These are phyloP conservation scores for Chenopodium quinoa DNA, from an alignment of 148 eudicot genomes.

Conservation along the genomic window DNA sequence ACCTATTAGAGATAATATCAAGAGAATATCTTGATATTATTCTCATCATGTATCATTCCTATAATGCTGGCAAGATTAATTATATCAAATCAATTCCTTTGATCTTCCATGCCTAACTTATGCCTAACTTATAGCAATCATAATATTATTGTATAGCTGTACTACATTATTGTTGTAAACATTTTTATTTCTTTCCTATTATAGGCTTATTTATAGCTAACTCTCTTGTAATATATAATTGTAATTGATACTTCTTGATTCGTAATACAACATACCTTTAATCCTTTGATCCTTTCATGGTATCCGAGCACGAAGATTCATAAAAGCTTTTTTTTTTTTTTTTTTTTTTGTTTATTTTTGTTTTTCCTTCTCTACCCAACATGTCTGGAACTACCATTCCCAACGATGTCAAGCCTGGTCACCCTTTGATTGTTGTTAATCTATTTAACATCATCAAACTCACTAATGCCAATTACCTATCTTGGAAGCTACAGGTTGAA, in stretches of 20 bases:
- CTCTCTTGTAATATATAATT: neutral
- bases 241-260: too few species aligned
- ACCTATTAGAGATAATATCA: too few species aligned
- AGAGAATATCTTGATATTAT: too few species aligned
- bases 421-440: neutral
- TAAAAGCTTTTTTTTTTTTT: neutral
- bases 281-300: neutral
- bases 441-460: neutral
- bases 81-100: too few species aligned
- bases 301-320: neutral
- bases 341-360: too few species aligned
- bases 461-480: neutral
- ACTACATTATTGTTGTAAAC: too few species aligned
- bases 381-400: slow-evolving; percentile 1
- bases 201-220: neutral
- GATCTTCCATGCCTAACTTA: too few species aligned
- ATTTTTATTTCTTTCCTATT: neutral
- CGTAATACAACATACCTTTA: too few species aligned
- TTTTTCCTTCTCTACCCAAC: neutral
- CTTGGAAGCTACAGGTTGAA: neutral
- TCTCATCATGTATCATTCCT: too few species aligned
- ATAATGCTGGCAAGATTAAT: too few species aligned
- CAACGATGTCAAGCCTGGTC: neutral
- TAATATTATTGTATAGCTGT: too few species aligned
- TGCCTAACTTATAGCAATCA: too few species aligned